Percentiles rank a stretch among this genome's conserved stretches.
Conservation (phyloP, 1,139 yeast species). For the Geotrichum bryndzae region DNA sequence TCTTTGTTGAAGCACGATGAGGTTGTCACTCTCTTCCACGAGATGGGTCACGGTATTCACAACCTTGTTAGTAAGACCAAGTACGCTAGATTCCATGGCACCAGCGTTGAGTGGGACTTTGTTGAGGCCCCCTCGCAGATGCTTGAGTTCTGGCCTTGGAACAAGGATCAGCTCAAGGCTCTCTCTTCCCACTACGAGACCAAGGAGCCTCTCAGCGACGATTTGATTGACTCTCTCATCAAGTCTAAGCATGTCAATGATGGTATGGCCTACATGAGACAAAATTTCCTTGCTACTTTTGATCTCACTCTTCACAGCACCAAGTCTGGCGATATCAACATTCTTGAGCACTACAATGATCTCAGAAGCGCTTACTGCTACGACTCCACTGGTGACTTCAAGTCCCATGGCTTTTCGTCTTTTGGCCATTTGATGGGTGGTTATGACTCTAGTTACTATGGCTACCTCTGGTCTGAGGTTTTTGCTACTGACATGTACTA, state of each 20-base stretch:
- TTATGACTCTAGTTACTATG: slow-evolving; percentile 81
- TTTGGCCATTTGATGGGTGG: slow-evolving; percentile 84
- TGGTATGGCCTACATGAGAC: slow-evolving; percentile 64
- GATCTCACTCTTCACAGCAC: slow-evolving; percentile 66
- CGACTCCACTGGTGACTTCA: slow-evolving; percentile 45
- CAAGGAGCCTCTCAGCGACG: slow-evolving; percentile 53
- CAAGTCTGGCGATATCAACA: slow-evolving; percentile 42
- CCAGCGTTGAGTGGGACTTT: slow-evolving; percentile 73
- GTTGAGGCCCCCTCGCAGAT: slow-evolving; percentile 89
- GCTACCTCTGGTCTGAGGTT: slow-evolving; percentile 79
- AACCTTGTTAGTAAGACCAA: slow-evolving; percentile 62
- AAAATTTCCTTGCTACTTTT: slow-evolving; percentile 68
- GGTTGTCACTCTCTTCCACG: slow-evolving; percentile 82
- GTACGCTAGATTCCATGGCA: slow-evolving; percentile 66
- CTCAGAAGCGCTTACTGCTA: slow-evolving; percentile 54
- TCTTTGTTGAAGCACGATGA: slow-evolving; percentile 72
- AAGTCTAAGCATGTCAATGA: slow-evolving; percentile 70
- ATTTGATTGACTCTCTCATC: slow-evolving; percentile 54
- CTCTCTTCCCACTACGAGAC: slow-evolving; percentile 60
- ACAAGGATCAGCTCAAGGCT: slow-evolving; percentile 49
- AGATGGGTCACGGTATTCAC: slow-evolving; percentile 85
- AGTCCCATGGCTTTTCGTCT: slow-evolving; percentile 63
- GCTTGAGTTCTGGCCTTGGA: slow-evolving; percentile 89
- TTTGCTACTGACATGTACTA: slow-evolving; percentile 81
- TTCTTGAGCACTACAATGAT: slow-evolving; percentile 56